Base-by-base conservation (phyloP, 2,329 filamentous ascomycete genomes). In the Fusarium avenaceum region DNA sequence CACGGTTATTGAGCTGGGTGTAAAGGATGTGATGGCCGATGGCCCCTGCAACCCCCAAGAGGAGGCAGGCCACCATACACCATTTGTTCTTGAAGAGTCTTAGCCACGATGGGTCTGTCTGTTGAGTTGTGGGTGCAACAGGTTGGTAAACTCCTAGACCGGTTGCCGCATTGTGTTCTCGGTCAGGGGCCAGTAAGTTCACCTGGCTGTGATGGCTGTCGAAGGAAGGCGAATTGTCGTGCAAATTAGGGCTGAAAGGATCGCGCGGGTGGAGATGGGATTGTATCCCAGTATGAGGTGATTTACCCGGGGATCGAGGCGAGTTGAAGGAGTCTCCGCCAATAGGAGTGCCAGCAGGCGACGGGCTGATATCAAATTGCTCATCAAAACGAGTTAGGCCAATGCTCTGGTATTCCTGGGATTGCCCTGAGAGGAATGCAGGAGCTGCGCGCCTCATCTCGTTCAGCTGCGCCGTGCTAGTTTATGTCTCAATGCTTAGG, bases 11-110 rank as follows among this genome's bases (percentile, higher is more conserved):
- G 7, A 65, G 60, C 15, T 65, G 63, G 3, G 7, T 7, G 32
- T 65, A 65, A 11, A 65, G 54, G 19, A 65, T 35, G 26, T 65
- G 60, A 42, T 65, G 63, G 0, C 54, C 45, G 1, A 65, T 14
- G 4, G 63, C 60, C 5, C 47, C 53, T 7, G 28, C 60, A 11
- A 47, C 28, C 4, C 63, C 63, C 13, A 65, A 26, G 13, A 44
- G 19, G n/a, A 65, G 53, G 7, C 54, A 64, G 6, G 19, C 26
- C 4, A 60, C 49, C 54, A 65, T 65, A 8, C 44, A 64, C 63
- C 59, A 65, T 32, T 55, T 64, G 15, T 39, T 65, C 14, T 49
- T 52, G 2, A 46, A 30, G n/a, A 63, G 2, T 11, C 33, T 45
- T 3, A 40, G 7, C 55, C 49, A 58, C 30, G 33, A 40, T 28